Evolutionary conservation across 345 rosid genomes (phyloP), one percentile per base, ranked within the genome.

Genomic region (Syzygium grande): DNA sequence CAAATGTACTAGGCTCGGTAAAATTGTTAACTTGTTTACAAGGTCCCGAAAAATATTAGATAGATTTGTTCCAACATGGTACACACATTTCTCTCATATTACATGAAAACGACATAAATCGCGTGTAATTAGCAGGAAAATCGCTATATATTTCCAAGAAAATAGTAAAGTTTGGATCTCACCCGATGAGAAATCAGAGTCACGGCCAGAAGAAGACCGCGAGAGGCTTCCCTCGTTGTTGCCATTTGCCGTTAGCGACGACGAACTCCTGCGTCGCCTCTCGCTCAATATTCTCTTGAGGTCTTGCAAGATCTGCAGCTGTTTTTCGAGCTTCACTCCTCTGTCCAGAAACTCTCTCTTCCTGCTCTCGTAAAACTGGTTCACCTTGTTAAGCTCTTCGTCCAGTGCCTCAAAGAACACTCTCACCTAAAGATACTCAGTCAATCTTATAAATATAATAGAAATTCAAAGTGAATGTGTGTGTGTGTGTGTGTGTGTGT

Each of bases 311-410:
- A 94, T 95, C 21, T 93, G 90, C 3, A 96, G 93, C 89, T 96
- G 99, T 91, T 95, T 95, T 90, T 91, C 91, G 29, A 96, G 92
- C 86, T 89, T 90, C 87, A 94, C 96, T 63, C 97, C 99, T 90
- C 97, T 96, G 80, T 94, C 99, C 5, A 95, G 68, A 59, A 97
- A 94, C 90, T 97, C 99, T 11, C 89, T 91, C 90, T 97, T 99
- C 90, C 89, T 95, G 2, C 87, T 86, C 92, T 90, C 94, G 93
- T 96, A 95, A 87, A 97, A 97, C 73, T 92, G 94, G 92, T 97
- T 97, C 91, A 96, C 99, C 87, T 95, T 96, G 88, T 96, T 94
- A 25, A 95, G 91, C 88, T 97, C 99, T 43, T 91, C 96, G 78
- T 96, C 99, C 56, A 97, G 29, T 30, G 87, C 92, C 89, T 91